Evolutionary conservation across 202 grass and related monocot species (phyloP), one percentile per base, ranked within the genome.

Genomic region (Carex arenaria): DNA sequence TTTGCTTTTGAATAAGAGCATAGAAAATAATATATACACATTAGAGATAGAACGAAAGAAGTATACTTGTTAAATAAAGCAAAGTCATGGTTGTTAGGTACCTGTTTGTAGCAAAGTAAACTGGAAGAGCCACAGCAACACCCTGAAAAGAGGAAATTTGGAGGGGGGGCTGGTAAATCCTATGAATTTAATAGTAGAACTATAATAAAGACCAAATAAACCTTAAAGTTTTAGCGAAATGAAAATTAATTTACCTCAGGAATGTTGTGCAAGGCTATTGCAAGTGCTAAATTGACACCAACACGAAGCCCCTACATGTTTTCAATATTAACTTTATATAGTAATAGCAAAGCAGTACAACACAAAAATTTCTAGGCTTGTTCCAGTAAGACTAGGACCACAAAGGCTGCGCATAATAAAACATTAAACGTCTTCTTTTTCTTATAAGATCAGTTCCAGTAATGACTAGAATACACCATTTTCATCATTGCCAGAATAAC

Each of bases 81-180:
- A 61, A 82, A 56, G 9, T 36, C 28, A 55, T 82, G 45, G 43
- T 45, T 82, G 17, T 67, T 49, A 43, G 67, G 72, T 91, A 98
- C 93, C 93, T 98, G 34, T 89, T 89, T 59, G 95, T 98, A 80
- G 95, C 95, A 91, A 95, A 98, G 84, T 98, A 98, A 70, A 98
- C 79, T 65, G 93, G 95, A 80, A 98, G 93, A 86, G 95, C 95
- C 84, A 98, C 95, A 90, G 93, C 95, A 90, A 95, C 86, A 69
- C 95, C 95, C 95, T 98, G 89, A 71, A 77, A 76, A 70, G 80
- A 84, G 9, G 38, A 32, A 84, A 78, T 3, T 40, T 40, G 38
- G 38, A 40, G 36, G 36, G 36, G 67, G 40, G 19, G 3, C n/a
- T n/a, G n/a, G n/a, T n/a, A 49, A 83, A 55, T 71, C 7, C 18